A percentile compares a stretch with the other conserved stretches of the same genome.
Conservation (phyloP, 106 monocot species). For the Hemerocallis citrina region DNA sequence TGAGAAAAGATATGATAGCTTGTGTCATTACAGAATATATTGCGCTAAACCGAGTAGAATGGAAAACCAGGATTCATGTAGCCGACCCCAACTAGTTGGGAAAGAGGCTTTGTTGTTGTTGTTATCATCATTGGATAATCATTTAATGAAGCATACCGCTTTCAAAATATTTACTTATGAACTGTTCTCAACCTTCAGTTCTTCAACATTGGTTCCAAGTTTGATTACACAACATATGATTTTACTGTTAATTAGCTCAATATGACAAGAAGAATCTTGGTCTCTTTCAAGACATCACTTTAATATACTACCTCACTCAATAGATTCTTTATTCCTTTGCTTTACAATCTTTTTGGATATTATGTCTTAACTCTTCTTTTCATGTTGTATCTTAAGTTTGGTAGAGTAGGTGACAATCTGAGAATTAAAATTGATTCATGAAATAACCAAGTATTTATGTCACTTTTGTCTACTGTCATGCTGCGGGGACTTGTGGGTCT, state of each 20-base stretch:
- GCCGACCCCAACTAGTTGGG: no score
- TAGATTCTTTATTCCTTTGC: not conserved
- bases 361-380: not conserved
- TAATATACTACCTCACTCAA: not conserved
- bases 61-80: no score
- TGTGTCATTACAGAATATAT: no score
- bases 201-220: not conserved
- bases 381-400: not conserved
- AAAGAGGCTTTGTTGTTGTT: not conserved
- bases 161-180: no score
- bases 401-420: not conserved
- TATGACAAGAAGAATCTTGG: not conserved
- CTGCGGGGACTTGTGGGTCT: not conserved
- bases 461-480: not conserved
- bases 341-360: not conserved
- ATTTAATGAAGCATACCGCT: not conserved
- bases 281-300: not conserved
- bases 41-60: no score
- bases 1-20: no score
- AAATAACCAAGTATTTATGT: not conserved
- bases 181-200: not conserved
- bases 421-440: not conserved
- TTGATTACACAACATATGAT: no score
- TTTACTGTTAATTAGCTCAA: no score
- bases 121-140: not conserved